Evolutionary conservation across 805 yeast species (phyloP), one percentile per base, ranked within the genome.

Genomic region (Lachancea mirantina): DNA sequence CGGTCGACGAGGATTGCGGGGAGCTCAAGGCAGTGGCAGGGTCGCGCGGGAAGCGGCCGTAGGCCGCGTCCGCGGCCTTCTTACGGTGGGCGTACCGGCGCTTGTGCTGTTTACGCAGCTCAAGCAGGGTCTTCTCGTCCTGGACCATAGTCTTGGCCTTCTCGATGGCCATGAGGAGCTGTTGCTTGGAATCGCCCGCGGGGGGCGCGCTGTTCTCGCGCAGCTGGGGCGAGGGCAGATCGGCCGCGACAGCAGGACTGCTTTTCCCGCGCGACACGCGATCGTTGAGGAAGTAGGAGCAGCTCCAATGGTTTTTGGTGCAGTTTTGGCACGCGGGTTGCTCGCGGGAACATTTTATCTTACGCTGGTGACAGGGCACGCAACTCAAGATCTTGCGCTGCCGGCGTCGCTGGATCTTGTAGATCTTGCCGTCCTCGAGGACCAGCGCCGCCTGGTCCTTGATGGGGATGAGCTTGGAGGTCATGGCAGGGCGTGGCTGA

Each of bases 401-500:
- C 40, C 83, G 67, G 3, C 76, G 61, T 38, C 70, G 72, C 44
- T 76, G 83, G 11, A 74, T 70, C 50, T 76, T 76, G 61, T 71
- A 70, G 5, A 74, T 69, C 41, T 69, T 70, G 7, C 72, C 77
- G 43, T 70, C 62, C 4, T 70, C 70, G 39, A 70, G 47, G 6
- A 65, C 54, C 19, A 58, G 48, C 19, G 63, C 60, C 14, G 50
- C 53, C 29, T 55, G 55, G 41, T 55, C 61, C 45, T 55, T 55
- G 45, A 52, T 52, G 5, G 58, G 56, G 3, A 53, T 47, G 19
- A 51, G 35, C 21, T 48, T 50, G 10, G 41, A 30, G 14, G 32
- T 23, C 32, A 28, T 36, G 26, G 14, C 10, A 4, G 20, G 10
- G 26, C 15, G 14, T 8, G 9, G 14, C 10, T 6, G 13, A 8